phyloP scores from a whole-genome alignment of 2,329 filamentous ascomycete species.

The Seiridium unicorne region DNA sequence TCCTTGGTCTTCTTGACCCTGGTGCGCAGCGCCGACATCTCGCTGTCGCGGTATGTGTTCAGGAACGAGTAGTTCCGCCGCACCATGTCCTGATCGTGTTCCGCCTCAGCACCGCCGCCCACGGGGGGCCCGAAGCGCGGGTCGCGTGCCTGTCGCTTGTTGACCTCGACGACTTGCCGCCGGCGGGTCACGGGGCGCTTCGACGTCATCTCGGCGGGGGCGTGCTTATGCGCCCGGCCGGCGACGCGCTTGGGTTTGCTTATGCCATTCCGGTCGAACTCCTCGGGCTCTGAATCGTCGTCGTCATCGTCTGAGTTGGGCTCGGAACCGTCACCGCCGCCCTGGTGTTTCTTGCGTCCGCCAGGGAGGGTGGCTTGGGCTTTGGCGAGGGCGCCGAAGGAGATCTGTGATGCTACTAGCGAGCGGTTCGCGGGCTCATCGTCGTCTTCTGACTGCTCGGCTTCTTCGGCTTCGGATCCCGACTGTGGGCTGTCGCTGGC shows the following conservation, averaged over 20 bases:
- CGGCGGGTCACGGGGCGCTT: slow-evolving; percentile 81
- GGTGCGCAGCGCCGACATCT: slow-evolving; percentile 72
- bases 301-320: background rate
- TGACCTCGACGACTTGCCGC: slow-evolving; percentile 64
- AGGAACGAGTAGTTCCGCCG: slow-evolving; percentile 83
- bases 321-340: slow-evolving; percentile 3
- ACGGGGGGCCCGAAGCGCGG: slow-evolving; percentile 81
- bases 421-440: slow-evolving; percentile 32
- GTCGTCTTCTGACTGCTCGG: slow-evolving; percentile 37
- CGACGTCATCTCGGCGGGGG: slow-evolving; percentile 77
- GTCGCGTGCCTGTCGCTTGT: slow-evolving; percentile 66
- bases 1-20: slow-evolving; percentile 58
- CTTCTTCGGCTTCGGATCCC: slow-evolving; percentile 25
- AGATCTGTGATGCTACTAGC: slow-evolving; percentile 60
- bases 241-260: slow-evolving; percentile 19
- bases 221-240: slow-evolving; percentile 76
- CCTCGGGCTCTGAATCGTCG: slow-evolving; percentile 24
- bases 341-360: slow-evolving; percentile 22
- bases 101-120: slow-evolving; percentile 38
- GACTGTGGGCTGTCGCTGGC: background rate
- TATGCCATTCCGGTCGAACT: slow-evolving; percentile 32
- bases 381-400: slow-evolving; percentile 87
- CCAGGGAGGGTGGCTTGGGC: slow-evolving; percentile 69
- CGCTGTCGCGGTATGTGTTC: slow-evolving; percentile 79
- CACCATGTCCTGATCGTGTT: slow-evolving; percentile 54